These are phyloP conservation scores for Fusarium nodosum DNA, from an alignment of 2,329 filamentous ascomycete species.

Conservation along the genomic window DNA sequence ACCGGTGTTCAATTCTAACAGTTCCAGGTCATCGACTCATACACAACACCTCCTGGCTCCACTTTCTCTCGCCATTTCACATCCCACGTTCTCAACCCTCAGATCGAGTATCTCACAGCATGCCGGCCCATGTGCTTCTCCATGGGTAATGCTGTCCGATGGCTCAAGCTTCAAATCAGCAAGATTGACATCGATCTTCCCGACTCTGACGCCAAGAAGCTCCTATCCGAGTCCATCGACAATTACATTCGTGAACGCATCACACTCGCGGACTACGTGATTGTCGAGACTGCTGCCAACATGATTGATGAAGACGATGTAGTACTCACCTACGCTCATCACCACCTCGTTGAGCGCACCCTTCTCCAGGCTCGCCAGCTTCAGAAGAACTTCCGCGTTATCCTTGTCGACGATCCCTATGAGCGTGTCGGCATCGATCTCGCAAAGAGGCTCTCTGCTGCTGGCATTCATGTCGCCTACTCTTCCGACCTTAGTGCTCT, in stretches of 20 bases:
- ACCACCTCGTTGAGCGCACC: slow-evolving; percentile 86
- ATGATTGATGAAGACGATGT: slow-evolving; percentile 85
- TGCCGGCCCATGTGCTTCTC: slow-evolving; percentile 96
- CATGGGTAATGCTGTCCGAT: slow-evolving; percentile 96
- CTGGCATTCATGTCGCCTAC: slow-evolving; percentile 84
- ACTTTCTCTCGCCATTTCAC: slow-evolving; percentile 92
- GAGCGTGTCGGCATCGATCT: slow-evolving; percentile 68
- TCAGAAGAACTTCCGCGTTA: slow-evolving; percentile 81
- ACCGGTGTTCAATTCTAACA: slow-evolving; percentile 13
- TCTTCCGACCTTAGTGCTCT: slow-evolving; percentile 81
- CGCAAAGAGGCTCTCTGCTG: slow-evolving; percentile 75
- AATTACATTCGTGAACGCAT: slow-evolving; percentile 92
- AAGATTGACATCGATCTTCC: slow-evolving; percentile 88
- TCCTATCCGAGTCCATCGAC: slow-evolving; percentile 85
- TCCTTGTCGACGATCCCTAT: slow-evolving; percentile 80
- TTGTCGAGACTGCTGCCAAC: slow-evolving; percentile 79
- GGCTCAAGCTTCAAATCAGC: slow-evolving; percentile 92
- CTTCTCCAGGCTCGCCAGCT: slow-evolving; percentile 76
- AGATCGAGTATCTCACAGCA: slow-evolving; percentile 94
- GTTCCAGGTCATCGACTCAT: slow-evolving; percentile 86
- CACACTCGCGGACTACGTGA: slow-evolving; percentile 86
- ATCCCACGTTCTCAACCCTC: slow-evolving; percentile 89
- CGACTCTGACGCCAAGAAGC: slow-evolving; percentile 84
- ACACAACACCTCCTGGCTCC: slow-evolving; percentile 86
- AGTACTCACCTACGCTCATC: slow-evolving; percentile 88